These are phyloP conservation scores for Microsporum ferrugineum DNA, from an alignment of 2,329 filamentous ascomycete species.

Conservation along the genomic window DNA sequence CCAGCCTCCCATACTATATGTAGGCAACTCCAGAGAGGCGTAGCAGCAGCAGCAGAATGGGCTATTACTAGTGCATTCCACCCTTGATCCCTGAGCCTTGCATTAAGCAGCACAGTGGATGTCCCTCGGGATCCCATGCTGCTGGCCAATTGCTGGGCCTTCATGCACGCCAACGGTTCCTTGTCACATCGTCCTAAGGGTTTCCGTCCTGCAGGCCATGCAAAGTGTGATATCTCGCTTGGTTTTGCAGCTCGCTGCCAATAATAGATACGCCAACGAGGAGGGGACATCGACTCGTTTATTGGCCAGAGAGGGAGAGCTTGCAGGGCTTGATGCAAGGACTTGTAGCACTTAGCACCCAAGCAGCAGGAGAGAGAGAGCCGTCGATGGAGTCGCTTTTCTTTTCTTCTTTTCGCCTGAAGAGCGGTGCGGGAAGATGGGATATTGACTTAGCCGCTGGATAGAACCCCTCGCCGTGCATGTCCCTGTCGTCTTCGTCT, in stretches of 20 bases:
- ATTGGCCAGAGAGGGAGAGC: neutral
- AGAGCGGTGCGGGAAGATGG: neutral
- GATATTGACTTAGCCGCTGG: neutral
- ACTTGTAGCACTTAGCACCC: neutral
- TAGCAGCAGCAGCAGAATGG: neutral
- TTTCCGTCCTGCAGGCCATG: neutral
- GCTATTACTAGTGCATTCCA: neutral
- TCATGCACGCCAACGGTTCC: neutral
- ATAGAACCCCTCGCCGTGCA: neutral
- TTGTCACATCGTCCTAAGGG: neutral
- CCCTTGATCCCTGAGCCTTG: neutral
- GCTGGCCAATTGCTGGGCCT: neutral
- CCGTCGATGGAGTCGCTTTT: neutral
- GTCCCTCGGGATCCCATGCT: neutral
- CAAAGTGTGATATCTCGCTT: constrained; percentile 1
- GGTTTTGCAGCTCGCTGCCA: neutral
- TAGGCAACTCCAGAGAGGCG: neutral
- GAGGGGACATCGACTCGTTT: neutral
- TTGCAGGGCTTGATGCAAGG: neutral
- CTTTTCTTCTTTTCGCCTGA: neutral
- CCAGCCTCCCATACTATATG: neutral
- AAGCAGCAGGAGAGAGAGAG: neutral
- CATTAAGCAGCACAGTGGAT: neutral
- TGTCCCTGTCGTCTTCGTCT: no score
- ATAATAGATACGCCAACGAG: neutral